These are phyloP conservation scores for Lactarius evosmus DNA, from an alignment of 768 basidiomycete species.

Conservation along the genomic window DNA sequence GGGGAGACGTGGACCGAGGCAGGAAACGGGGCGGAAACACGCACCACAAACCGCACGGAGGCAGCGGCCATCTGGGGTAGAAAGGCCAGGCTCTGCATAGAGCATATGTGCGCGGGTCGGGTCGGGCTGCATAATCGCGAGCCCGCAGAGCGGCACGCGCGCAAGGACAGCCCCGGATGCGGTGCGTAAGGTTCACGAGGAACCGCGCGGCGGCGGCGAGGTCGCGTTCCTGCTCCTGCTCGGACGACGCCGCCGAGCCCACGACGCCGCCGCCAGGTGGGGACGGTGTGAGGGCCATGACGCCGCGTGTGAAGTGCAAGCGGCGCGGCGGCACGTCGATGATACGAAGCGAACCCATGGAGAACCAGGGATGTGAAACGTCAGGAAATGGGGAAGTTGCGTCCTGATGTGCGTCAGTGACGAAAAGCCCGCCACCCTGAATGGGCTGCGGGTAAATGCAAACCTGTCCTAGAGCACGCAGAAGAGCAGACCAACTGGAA, in stretches of 20 bases:
- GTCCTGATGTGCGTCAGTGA: no score
- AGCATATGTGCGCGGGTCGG: slow-evolving; percentile 50
- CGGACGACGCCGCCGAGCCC: background rate
- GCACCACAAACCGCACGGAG: slow-evolving; percentile 36
- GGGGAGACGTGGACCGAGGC: no score
- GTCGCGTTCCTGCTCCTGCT: slow-evolving; percentile 7
- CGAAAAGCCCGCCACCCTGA: no score
- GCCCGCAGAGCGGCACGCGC: slow-evolving; percentile 42
- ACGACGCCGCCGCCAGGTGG: slow-evolving; percentile 16
- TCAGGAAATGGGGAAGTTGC: no score
- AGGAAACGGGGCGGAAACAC: no score
- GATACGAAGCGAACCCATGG: no score
- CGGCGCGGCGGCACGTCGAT: slow-evolving; percentile 55
- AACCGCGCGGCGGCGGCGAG: slow-evolving; percentile 31
- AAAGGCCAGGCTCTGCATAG: slow-evolving; percentile 48
- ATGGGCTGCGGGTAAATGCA: no score
- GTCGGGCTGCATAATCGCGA: slow-evolving; percentile 50
- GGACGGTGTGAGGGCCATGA: slow-evolving; percentile 52
- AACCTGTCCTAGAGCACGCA: no score
- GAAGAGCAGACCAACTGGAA: no score
- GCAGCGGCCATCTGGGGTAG: slow-evolving; percentile 34
- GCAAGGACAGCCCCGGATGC: slow-evolving; percentile 43
- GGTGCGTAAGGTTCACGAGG: slow-evolving; percentile 33
- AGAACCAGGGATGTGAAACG: no score
- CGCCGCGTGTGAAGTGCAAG: slow-evolving; percentile 73